Percentiles rank a stretch among this genome's conserved stretches.
phyloP scores from a whole-genome alignment of 371 early-diverging fungal genomes.

The Zopfochytrium polystomum region DNA sequence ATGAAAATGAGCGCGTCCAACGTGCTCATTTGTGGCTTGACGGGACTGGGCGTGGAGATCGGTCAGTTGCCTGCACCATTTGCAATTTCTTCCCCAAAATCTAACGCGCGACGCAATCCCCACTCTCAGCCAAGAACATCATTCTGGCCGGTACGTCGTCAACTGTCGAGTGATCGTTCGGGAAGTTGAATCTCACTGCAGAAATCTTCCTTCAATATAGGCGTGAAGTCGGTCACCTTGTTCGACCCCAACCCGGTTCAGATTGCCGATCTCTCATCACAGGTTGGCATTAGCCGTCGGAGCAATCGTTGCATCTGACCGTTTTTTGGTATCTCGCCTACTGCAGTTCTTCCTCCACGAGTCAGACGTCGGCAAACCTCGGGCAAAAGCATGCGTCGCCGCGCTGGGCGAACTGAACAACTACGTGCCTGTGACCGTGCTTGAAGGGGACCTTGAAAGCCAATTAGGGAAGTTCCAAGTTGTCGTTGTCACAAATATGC shows the following conservation, averaged over 20 bases:
- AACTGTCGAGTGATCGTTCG: background rate
- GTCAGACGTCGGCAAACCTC: slow-evolving; percentile 89
- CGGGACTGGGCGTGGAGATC: slow-evolving; percentile 98
- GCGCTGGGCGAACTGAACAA: slow-evolving; percentile 95
- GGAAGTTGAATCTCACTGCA: background rate
- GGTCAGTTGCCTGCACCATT: slow-evolving; percentile 52
- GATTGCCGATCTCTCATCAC: slow-evolving; percentile 88
- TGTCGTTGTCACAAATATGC: slow-evolving; percentile 82
- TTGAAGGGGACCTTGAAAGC: slow-evolving; percentile 73
- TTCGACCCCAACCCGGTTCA: slow-evolving; percentile 81
- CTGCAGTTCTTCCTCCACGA: slow-evolving; percentile 87
- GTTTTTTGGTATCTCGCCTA: background rate
- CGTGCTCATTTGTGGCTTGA: slow-evolving; percentile 94
- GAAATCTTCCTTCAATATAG: slow-evolving; percentile 36
- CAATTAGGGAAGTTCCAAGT: slow-evolving; percentile 74
- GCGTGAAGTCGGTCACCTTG: slow-evolving; percentile 96
- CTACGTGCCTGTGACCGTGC: slow-evolving; percentile 91
- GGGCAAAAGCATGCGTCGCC: slow-evolving; percentile 75
- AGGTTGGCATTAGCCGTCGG: slow-evolving; percentile 51
- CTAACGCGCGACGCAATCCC: background rate
- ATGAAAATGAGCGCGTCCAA: slow-evolving; percentile 95
- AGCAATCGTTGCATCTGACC: background rate
- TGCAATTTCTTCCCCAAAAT: background rate
- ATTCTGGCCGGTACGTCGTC: slow-evolving; percentile 69
- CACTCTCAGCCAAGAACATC: slow-evolving; percentile 90